Percentiles rank a stretch among this genome's conserved stretches.
phyloP scores from a whole-genome alignment of 1,284 basidiomycete species.

The Sporisorium reilianum region DNA sequence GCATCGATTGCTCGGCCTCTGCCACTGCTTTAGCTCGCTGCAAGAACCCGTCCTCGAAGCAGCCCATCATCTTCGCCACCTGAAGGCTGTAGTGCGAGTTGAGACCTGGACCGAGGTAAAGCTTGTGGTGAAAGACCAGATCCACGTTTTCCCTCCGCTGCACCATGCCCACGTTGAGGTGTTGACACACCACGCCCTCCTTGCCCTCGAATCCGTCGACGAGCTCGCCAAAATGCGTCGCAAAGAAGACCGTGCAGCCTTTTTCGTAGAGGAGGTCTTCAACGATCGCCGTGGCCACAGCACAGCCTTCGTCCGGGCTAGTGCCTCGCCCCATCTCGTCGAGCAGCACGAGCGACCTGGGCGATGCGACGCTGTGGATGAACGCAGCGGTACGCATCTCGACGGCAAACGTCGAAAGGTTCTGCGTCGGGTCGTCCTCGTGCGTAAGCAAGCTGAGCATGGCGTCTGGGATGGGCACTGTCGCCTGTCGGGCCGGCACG shows the following conservation, averaged over 20 bases:
- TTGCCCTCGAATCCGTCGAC: constrained; percentile 36
- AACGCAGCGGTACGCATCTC: constrained; percentile 55
- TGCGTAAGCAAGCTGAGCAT: constrained; percentile 89
- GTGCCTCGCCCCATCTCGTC: constrained; percentile 93
- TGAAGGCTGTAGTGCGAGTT: constrained; percentile 49
- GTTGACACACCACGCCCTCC: constrained; percentile 34
- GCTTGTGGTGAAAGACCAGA: constrained; percentile 44
- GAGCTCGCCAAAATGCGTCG: constrained; percentile 76
- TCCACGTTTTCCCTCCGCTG: constrained; percentile 15
- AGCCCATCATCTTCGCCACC: constrained; percentile 50
- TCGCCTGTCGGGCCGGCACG: constrained; percentile 43
- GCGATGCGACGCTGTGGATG: constrained; percentile 75
- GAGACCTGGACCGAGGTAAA: constrained; percentile 32
- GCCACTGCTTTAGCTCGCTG: constrained; percentile 28
- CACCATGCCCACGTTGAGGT: constrained; percentile 33
- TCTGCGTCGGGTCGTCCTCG: constrained; percentile 77
- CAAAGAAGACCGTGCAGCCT: constrained; percentile 87
- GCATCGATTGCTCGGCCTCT: constrained; percentile 9
- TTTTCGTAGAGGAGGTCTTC: constrained; percentile 78
- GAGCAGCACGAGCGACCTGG: constrained; percentile 79
- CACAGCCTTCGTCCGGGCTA: constrained; percentile 84
- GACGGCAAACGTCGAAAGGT: constrained; percentile 55
- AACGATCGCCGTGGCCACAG: constrained; percentile 90
- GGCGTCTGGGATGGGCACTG: constrained; percentile 79
- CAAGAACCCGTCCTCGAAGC: constrained; percentile 28